Conservation (phyloP, 2,329 filamentous ascomycete genomes). For the Clarireedia hainanense region DNA sequence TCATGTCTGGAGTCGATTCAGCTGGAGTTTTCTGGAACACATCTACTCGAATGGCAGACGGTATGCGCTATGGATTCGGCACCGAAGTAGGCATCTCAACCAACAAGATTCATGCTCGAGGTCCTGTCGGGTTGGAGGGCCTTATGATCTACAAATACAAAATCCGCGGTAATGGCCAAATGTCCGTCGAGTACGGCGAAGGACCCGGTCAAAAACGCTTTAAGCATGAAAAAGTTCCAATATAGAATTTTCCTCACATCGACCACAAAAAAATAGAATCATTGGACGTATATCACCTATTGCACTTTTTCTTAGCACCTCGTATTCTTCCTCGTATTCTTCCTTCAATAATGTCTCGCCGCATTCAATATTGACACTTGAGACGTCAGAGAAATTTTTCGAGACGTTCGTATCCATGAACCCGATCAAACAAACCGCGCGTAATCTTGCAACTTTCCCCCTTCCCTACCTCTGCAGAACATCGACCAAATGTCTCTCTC, state of each 20-base stretch:
- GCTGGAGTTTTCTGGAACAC: constrained; percentile 97
- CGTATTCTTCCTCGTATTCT: background rate
- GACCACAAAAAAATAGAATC: background rate
- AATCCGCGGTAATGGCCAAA: constrained; percentile 74
- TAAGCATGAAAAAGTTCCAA: constrained; percentile 45
- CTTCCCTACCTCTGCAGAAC: background rate
- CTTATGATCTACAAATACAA: constrained; percentile 98
- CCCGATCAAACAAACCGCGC: background rate
- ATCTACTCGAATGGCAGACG: constrained; percentile 88
- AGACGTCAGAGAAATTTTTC: background rate
- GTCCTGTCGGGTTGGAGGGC: constrained; percentile 88
- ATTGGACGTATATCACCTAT: background rate
- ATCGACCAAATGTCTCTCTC: background rate
- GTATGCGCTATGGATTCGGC: constrained; percentile 94
- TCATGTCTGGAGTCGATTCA: constrained; percentile 80
- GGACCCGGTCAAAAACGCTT: constrained; percentile 51
- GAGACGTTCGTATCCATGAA: background rate
- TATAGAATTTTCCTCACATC: constrained; percentile 10
- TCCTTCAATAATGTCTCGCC: too few relatives aligned
- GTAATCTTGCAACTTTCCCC: background rate
- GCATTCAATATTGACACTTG: background rate
- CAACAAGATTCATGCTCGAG: constrained; percentile 94
- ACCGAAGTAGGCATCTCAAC: constrained; percentile 98
- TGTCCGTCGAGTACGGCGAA: constrained; percentile 67
- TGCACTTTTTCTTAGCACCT: background rate